Conservation (phyloP, 2,329 filamentous ascomycete genomes). For the Penicillium sp. region DNA sequence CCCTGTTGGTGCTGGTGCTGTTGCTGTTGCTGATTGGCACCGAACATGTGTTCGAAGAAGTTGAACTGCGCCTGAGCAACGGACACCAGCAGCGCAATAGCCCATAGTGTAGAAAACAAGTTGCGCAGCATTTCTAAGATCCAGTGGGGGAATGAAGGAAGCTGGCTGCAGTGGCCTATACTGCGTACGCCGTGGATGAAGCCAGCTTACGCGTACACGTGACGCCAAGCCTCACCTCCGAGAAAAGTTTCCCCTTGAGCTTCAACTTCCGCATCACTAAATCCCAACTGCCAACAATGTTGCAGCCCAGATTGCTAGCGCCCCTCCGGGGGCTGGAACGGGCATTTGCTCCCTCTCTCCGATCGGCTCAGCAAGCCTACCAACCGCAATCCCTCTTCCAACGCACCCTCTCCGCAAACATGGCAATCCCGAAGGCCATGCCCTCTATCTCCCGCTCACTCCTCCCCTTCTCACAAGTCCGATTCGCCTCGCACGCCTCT, state of each 20-base stretch:
- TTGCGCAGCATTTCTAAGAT: constrained; percentile 24
- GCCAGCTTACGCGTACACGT: constrained; percentile 32
- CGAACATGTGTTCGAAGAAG: constrained; percentile 98
- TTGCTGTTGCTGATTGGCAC: constrained; percentile 55
- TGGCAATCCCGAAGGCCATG: constrained; percentile 24
- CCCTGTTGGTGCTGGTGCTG: constrained; percentile 49
- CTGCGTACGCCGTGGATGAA: constrained; percentile 15
- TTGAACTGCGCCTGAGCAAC: constrained; percentile 74
- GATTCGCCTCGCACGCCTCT: constrained; percentile 61
- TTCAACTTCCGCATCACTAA: constrained; percentile 16
- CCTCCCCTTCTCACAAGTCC: constrained; percentile 46
- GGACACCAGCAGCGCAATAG: constrained; percentile 57
- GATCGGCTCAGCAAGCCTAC: constrained; percentile 25
- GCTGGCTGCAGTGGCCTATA: constrained; percentile 4
- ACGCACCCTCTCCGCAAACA: constrained; percentile 27
- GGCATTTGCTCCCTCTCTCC: constrained; percentile 30
- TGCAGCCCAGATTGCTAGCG: constrained; percentile 41
- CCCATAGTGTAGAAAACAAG: constrained; percentile 29
- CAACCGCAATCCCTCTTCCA: constrained; percentile 29
- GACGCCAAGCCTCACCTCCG: constrained; percentile 26
- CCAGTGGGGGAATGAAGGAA: neutral
- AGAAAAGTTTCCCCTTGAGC: constrained; percentile 29
- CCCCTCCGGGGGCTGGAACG: constrained; percentile 39
- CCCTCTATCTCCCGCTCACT: constrained; percentile 29
- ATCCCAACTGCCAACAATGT: constrained; percentile 32